A percentile compares a stretch with the other conserved stretches of the same genome.
These are phyloP conservation scores for Tardiomyces blankii DNA, from an alignment of 1,139 yeast genomes.

Conservation along the genomic window DNA sequence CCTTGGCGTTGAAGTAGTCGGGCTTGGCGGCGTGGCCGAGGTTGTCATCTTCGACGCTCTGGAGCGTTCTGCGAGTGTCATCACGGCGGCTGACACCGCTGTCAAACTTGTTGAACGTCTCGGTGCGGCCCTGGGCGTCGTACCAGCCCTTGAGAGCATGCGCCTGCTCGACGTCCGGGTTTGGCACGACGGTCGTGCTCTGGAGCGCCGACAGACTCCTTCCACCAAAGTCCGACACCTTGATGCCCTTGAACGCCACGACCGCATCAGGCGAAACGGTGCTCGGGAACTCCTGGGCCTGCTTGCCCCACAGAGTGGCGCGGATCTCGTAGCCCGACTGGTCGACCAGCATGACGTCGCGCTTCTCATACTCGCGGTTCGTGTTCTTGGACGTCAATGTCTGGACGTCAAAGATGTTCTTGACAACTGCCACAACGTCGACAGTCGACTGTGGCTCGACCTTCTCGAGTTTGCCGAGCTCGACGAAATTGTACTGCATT, in stretches of 20 bases:
- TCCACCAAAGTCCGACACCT: constrained; percentile 84
- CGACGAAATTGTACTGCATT: constrained; percentile 63
- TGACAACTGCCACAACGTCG: constrained; percentile 82
- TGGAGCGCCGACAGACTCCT: constrained; percentile 74
- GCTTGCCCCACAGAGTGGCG: constrained; percentile 84
- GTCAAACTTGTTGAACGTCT: constrained; percentile 52
- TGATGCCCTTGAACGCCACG: constrained; percentile 85
- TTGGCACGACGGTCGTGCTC: constrained; percentile 60
- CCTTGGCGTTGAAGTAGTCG: constrained; percentile 68
- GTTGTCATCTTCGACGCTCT: constrained; percentile 55
- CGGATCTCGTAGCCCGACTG: constrained; percentile 66
- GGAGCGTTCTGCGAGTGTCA: constrained; percentile 39
- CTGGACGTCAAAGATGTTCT: constrained; percentile 60
- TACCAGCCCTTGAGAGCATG: constrained; percentile 91
- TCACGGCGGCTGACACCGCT: constrained; percentile 29
- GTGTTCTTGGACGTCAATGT: constrained; percentile 87
- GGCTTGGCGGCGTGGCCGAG: constrained; percentile 59
- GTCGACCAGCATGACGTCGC: constrained; percentile 81
- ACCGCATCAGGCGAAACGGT: constrained; percentile 64
- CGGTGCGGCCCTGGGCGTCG: constrained; percentile 61
- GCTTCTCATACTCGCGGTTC: constrained; percentile 80
- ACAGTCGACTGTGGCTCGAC: constrained; percentile 56
- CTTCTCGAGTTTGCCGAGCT: constrained; percentile 53
- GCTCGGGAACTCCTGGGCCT: constrained; percentile 60
- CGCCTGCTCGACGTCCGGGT: constrained; percentile 87